These are phyloP conservation scores for Glonium stellatum DNA, from an alignment of 495 filamentous ascomycete species.

Conservation along the genomic window DNA sequence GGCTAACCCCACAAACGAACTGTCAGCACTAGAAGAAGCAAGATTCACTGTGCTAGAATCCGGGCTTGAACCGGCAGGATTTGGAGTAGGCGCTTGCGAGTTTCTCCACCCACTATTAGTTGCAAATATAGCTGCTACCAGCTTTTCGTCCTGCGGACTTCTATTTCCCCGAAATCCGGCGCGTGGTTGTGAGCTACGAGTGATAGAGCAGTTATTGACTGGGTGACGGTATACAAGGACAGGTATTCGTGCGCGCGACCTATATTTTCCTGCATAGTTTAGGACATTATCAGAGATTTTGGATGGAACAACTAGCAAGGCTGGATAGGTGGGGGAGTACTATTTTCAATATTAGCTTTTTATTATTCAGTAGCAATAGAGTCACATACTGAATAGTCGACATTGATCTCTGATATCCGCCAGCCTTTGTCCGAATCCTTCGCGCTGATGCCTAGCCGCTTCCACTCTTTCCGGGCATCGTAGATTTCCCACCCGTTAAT, in stretches of 20 bases:
- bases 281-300: conserved; percentile 92
- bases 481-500: conserved; percentile 86
- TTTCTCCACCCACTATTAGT: conserved; percentile 41
- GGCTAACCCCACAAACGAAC: conserved; percentile 35
- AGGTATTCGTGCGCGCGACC: conserved; percentile 81
- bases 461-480: conserved; percentile 72
- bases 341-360: conserved; percentile 33
- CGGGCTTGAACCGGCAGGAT: conserved; percentile 19
- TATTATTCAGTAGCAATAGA: conserved; percentile 4
- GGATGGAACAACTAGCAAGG: conserved; percentile 72
- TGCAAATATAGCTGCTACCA: conserved; percentile 90
- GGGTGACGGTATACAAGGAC: conserved; percentile 89
- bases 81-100: conserved; percentile 38
- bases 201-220: conserved; percentile 95
- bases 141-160: conserved; percentile 91
- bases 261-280: conserved; percentile 85
- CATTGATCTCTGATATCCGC: conserved; percentile 87
- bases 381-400: conserved; percentile 59
- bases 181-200: conserved; percentile 85
- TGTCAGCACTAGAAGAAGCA: conserved; percentile 21
- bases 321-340: conserved; percentile 96
- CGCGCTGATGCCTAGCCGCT: conserved; percentile 70
- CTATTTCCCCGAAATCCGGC: conserved; percentile 82
- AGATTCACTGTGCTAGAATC: conserved; percentile 23
- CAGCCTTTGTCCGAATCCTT: conserved; percentile 69